Conservation (phyloP, 768 basidiomycete species). For the Phlebiopsis gigantea region DNA sequence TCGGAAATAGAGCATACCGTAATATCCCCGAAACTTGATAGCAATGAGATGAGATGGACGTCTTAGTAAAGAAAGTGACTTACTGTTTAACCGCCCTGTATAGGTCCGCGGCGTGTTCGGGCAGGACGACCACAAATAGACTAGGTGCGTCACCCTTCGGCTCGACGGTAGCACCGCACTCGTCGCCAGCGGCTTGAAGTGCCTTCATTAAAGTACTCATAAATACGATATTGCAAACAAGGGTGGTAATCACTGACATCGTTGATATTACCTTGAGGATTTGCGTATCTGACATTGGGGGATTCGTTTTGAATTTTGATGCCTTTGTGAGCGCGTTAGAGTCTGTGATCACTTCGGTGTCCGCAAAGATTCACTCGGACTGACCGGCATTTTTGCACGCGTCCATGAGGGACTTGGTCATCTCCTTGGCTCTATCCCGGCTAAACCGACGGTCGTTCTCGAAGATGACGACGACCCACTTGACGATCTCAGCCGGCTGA, state of each 20-base stretch:
- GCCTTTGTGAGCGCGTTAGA: no score
- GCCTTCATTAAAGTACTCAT: conserved; percentile 27
- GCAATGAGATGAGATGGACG: background rate
- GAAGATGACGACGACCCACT: conserved; percentile 65
- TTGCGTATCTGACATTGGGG: conserved; percentile 49
- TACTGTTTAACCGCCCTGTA: conserved; percentile 79
- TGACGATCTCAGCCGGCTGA: conserved; percentile 43
- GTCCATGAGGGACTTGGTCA: conserved; percentile 47
- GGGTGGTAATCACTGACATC: conserved; percentile 37
- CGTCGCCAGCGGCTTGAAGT: conserved; percentile 44
- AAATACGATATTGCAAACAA: background rate
- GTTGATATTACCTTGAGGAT: conserved; percentile 50
- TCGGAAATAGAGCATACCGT: conserved; percentile 31
- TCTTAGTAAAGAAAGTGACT: conserved; percentile 17
- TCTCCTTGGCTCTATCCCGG: conserved; percentile 39
- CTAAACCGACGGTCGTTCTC: conserved; percentile 57
- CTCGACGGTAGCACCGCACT: conserved; percentile 36
- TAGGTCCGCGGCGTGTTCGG: conserved; percentile 69
- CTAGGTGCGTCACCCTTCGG: conserved; percentile 41
- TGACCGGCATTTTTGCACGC: conserved; percentile 55
- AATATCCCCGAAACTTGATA: conserved; percentile 65
- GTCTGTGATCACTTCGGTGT: background rate
- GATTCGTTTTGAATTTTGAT: conserved; percentile 44
- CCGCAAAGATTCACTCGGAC: conserved; percentile 19
- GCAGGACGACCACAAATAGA: conserved; percentile 64